Evolutionary conservation across 108 stramenopile species (phyloP).

Genomic region (Cyclotella cryptica): DNA sequence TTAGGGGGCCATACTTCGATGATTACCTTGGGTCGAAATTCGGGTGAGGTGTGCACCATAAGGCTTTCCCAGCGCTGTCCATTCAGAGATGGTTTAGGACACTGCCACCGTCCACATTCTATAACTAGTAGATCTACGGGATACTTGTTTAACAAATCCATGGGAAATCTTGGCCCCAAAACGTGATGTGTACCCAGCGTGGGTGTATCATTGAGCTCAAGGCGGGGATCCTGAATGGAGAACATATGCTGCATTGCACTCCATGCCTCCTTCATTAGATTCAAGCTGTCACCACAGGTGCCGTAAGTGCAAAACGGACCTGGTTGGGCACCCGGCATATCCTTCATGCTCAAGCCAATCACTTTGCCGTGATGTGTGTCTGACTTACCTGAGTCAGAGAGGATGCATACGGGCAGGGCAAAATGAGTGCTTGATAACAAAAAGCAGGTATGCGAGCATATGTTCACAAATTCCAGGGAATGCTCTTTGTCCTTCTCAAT

Average conservation of each 20-base stretch:
- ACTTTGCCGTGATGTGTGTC: not conserved
- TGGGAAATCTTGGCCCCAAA: not conserved
- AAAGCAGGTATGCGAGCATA: no score
- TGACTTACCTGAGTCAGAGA: slow-evolving; percentile 1
- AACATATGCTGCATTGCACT: not conserved
- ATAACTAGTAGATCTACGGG: slow-evolving; percentile 3
- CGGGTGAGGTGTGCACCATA: not conserved
- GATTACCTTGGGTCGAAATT: not conserved
- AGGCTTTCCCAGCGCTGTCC: not conserved
- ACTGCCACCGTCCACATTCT: slow-evolving; percentile 1
- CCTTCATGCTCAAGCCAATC: not conserved
- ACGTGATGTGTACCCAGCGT: not conserved
- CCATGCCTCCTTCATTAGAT: slow-evolving; percentile 1
- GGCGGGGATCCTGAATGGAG: not conserved
- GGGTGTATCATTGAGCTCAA: no score
- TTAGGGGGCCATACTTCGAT: slow-evolving; percentile 2
- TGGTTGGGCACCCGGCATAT: not conserved
- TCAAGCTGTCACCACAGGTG: slow-evolving; percentile 1
- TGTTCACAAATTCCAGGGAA: no score
- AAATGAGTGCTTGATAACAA: no score
- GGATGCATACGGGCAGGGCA: no score
- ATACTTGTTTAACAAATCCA: not conserved
- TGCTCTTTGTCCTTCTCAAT: no score
- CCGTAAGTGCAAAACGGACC: not conserved
- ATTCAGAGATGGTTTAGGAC: not conserved